These are phyloP conservation scores for Tetradesmus lagerheimii DNA, from an alignment of 139 green algal genomes.

Conservation along the genomic window DNA sequence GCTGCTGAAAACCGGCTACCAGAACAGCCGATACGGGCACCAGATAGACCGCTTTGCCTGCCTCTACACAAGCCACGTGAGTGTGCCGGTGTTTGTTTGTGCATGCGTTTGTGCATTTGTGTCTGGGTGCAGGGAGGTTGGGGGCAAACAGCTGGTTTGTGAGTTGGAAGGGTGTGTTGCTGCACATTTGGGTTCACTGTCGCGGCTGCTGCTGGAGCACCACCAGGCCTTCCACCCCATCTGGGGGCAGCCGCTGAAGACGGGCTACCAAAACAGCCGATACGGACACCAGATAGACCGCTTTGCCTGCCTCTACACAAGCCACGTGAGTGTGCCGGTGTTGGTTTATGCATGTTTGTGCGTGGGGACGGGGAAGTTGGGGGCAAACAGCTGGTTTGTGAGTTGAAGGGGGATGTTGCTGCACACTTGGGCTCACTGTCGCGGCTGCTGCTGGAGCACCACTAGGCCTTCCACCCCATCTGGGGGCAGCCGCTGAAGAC, in stretches of 20 bases:
- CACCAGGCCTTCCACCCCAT: conserved; percentile 91
- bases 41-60: conserved; percentile 89
- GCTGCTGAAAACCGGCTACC: conserved; percentile 97
- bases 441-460: conserved; percentile 73
- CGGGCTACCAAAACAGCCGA: conserved; percentile 93
- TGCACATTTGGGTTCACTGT: neutral
- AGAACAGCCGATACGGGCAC: conserved; percentile 79
- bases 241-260: conserved; percentile 98
- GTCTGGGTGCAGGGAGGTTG: too few relatives aligned
- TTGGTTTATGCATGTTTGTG: neutral
- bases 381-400: too few relatives aligned
- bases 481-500: conserved; percentile 98
- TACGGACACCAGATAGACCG: conserved; percentile 52
- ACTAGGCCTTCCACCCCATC: conserved; percentile 89
- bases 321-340: conserved; percentile 68
- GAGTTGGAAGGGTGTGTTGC: too few relatives aligned
- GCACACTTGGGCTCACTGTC: neutral
- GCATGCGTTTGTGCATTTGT: too few relatives aligned
- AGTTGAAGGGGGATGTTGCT: too few relatives aligned
- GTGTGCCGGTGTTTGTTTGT: too few relatives aligned
- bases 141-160: too few relatives aligned
- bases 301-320: conserved; percentile 98
- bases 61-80: conserved; percentile 90
- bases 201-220: conserved; percentile 69
- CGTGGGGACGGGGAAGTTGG: too few relatives aligned